Conservation (phyloP, 306 rosid species). For the Mucuna pruriens region DNA sequence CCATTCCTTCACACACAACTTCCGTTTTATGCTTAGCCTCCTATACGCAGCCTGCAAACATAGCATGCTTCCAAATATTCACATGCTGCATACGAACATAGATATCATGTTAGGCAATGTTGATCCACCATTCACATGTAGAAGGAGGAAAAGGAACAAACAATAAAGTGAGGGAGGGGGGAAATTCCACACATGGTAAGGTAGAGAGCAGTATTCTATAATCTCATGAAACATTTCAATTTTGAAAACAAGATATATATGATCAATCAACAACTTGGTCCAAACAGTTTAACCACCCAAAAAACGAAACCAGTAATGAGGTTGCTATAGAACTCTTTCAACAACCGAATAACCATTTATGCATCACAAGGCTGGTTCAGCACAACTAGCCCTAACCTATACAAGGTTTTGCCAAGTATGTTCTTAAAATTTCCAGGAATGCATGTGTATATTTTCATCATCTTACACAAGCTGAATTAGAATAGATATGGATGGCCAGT, state of each 20-base stretch:
- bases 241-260: neutral
- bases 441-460: neutral
- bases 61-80: conserved; percentile 23
- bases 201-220: neutral
- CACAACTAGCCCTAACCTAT: neutral
- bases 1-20: neutral
- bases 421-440: neutral
- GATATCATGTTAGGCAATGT: conserved; percentile 1
- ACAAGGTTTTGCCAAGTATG: conserved; percentile 4
- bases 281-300: neutral
- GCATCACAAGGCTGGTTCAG: neutral
- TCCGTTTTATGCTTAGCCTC: conserved; percentile 4
- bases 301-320: neutral
- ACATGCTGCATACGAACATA: too few species aligned
- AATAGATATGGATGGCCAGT: neutral
- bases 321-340: neutral
- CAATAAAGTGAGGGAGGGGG: neutral
- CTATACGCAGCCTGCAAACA: conserved; percentile 29
- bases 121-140: neutral
- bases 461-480: neutral
- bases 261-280: neutral
- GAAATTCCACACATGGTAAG: neutral
- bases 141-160: neutral
- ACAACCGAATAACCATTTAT: neutral
- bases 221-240: neutral